A percentile compares a stretch with the other conserved stretches of the same genome.
Evolutionary conservation across 345 rosid genomes (phyloP).

Genomic region (Eucalyptus cloeziana): DNA sequence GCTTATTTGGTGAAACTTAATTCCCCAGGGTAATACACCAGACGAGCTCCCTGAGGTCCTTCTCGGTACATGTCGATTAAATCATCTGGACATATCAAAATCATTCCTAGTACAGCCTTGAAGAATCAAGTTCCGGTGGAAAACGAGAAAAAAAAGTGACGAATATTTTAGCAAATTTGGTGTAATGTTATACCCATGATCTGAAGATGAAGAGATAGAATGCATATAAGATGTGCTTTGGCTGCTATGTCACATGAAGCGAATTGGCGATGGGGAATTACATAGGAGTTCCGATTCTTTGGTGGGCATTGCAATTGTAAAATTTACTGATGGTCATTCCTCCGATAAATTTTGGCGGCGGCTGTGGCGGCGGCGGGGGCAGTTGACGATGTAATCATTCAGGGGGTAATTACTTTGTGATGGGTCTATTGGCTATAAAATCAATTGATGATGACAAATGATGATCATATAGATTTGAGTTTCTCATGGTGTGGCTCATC

Average conservation of each 20-base stretch:
- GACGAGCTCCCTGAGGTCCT: slow-evolving; percentile 88
- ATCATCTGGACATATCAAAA: slow-evolving; percentile 54
- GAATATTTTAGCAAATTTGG: background rate
- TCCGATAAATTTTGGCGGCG: background rate
- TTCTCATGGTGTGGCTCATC: background rate
- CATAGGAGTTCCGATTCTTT: background rate
- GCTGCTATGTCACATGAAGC: background rate
- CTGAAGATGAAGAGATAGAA: background rate
- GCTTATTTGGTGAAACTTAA: background rate
- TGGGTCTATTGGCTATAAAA: background rate
- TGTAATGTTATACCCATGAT: background rate
- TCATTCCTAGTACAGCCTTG: slow-evolving; percentile 20
- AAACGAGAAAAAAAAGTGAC: background rate
- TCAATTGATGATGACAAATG: background rate
- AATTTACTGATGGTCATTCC: background rate
- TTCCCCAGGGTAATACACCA: slow-evolving; percentile 60
- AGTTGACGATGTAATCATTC: background rate
- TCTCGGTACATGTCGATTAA: slow-evolving; percentile 79
- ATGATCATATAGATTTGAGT: background rate
- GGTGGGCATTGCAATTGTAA: background rate
- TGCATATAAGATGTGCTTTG: background rate
- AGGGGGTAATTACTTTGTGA: background rate
- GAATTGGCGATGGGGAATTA: background rate
- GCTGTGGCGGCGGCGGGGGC: background rate
- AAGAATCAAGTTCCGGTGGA: background rate